Evolutionary conservation across 176 grass and related monocot species (phyloP), one percentile per base, ranked within the genome.

Genomic region (Thalia dealbata): DNA sequence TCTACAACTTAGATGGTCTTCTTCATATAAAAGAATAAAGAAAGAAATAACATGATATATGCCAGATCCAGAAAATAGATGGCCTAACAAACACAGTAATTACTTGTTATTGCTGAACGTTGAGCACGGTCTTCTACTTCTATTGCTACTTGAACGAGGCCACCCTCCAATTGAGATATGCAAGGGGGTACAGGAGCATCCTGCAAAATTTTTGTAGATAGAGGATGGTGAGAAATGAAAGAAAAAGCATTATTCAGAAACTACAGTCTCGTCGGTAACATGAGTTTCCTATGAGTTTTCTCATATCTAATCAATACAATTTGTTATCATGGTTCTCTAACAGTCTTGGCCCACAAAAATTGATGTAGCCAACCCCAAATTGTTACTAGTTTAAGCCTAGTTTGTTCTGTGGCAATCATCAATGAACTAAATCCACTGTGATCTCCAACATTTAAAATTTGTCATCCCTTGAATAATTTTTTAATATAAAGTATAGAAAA

Each of bases 151-250:
- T 97, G 95, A 61, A 92, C 87, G 84, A 97, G 89, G 64, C 95
- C 93, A 75, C 93, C 90, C 24, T 97, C 89, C 67, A 97, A 69
- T 43, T 92, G 90, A 55, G 85, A 84, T 61, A 97, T 97, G 70
- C 95, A 97, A 54, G 95, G 95, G 10, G 95, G 95, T 70, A 97
- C 89, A 73, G 95, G 95, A 21, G 95, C 95, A 86, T 97, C 95
- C 95, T 97, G 63, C 51, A 78, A 48, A 13, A 10, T 1, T 0
- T 13, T 3, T 41, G 38, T 67, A 2, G 38, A 6, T 42, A 67
- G 38, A 67, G 64, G 64, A 58, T 58, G 54, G 19, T 58, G 54
- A 58, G 22, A n/a, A 48, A n/a, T n/a, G n/a, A n/a, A n/a, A n/a
- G n/a, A n/a, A n/a, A n/a, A n/a, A n/a, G 45, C 45, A 10, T 48